Evolutionary conservation across 2,329 filamentous ascomycete species (phyloP).

Genomic region (Cercospora zeina): DNA sequence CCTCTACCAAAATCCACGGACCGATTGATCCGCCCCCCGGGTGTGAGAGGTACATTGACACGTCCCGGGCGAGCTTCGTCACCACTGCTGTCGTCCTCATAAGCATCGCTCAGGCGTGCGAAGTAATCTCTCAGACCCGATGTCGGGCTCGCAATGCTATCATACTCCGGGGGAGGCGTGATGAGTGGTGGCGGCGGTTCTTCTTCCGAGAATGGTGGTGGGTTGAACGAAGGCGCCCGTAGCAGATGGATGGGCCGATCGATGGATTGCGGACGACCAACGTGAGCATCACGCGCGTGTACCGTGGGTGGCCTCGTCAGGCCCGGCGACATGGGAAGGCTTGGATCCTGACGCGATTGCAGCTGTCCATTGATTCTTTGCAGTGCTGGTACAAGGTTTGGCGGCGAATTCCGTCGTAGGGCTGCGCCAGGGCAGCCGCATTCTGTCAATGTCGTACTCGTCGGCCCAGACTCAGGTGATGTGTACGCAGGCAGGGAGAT

Average conservation of each 20-base stretch:
- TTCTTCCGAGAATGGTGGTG: conserved; percentile 82
- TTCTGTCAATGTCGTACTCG: conserved; percentile 47
- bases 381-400: conserved; percentile 57
- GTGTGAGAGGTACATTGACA: conserved; percentile 62
- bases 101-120: conserved; percentile 67
- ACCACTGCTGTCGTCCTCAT: conserved; percentile 49
- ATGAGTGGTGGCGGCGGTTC: conserved; percentile 70
- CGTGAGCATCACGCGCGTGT: conserved; percentile 36
- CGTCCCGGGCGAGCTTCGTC: conserved; percentile 39
- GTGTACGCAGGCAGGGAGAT: conserved; percentile 81
- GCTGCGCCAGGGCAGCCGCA: conserved; percentile 70
- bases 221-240: conserved; percentile 81
- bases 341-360: conserved; percentile 22
- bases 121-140: conserved; percentile 82
- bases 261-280: conserved; percentile 30
- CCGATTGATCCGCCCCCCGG: conserved; percentile 61
- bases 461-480: conserved; percentile 44
- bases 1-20: conserved; percentile 65
- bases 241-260: conserved; percentile 80
- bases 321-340: conserved; percentile 42
- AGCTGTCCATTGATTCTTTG: conserved; percentile 53
- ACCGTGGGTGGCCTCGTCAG: conserved; percentile 55
- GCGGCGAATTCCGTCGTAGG: conserved; percentile 49
- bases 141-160: conserved; percentile 72
- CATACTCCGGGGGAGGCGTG: conserved; percentile 84